phyloP scores from a whole-genome alignment of 2,329 filamentous ascomycete species.

The Fusarium floridanum region DNA sequence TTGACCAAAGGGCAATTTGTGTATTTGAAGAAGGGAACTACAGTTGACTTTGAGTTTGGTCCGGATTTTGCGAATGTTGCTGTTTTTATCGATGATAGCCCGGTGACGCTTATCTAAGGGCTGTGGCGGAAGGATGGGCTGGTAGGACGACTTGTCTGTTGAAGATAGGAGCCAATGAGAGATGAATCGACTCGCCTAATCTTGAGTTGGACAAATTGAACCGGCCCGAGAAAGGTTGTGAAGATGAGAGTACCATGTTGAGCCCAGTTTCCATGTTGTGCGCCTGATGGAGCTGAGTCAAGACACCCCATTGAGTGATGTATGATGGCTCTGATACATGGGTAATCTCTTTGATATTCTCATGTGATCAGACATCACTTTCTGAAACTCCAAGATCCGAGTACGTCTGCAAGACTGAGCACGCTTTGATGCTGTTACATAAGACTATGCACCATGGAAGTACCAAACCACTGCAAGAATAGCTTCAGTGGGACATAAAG shows the following conservation, averaged over 20 bases:
- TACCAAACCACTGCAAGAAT: no score
- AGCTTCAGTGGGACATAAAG: no score
- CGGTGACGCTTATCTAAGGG: constrained; percentile 1
- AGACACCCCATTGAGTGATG: no score
- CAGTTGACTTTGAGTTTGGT: constrained; percentile 13
- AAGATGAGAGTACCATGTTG: background rate
- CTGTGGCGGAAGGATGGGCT: background rate
- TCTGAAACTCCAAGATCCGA: no score
- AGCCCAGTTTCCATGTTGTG: no score
- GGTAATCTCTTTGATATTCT: no score
- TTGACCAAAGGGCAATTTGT: background rate
- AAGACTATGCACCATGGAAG: no score
- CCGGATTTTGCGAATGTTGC: constrained; percentile 7
- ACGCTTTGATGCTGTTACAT: no score
- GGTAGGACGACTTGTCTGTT: background rate
- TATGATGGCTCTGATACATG: no score
- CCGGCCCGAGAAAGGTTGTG: accelerated
- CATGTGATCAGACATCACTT: no score
- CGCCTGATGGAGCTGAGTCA: no score
- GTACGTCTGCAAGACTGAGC: no score
- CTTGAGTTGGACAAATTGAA: background rate
- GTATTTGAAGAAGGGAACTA: constrained; percentile 8
- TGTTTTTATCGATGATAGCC: background rate
- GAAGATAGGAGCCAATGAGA: background rate
- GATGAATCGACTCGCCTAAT: background rate